These are phyloP conservation scores for Kazachstania africana DNA, from an alignment of 805 yeast species.

Conservation along the genomic window DNA sequence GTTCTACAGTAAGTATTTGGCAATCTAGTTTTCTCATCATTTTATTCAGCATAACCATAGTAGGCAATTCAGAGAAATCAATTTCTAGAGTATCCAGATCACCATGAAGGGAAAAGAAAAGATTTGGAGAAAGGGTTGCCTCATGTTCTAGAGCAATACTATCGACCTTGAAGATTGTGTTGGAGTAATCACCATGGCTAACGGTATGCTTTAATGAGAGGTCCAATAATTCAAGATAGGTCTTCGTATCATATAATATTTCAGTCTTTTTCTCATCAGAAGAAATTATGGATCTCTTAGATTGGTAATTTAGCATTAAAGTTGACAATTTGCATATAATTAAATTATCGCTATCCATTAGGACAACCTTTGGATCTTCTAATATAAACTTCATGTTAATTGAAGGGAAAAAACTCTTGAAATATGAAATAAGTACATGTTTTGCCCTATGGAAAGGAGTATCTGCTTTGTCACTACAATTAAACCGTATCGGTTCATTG, in stretches of 20 bases:
- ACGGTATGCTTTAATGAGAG: conserved; percentile 14
- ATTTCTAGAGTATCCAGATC: conserved; percentile 15
- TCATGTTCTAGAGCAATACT: conserved; percentile 12
- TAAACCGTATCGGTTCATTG: conserved; percentile 4
- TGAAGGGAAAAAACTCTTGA: conserved; percentile 24
- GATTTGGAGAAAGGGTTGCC: conserved; percentile 16
- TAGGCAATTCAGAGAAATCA: conserved; percentile 21
- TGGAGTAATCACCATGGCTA: conserved; percentile 7
- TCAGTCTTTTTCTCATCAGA: conserved; percentile 5
- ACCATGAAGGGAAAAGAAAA: conserved; percentile 8
- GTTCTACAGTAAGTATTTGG: conserved; percentile 20
- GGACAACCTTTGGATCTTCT: conserved; percentile 29
- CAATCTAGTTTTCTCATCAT: conserved; percentile 16
- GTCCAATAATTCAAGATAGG: conserved; percentile 14
- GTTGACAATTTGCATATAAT: conserved; percentile 23
- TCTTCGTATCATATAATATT: conserved; percentile 10
- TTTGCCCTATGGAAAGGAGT: background rate
- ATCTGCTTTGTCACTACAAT: conserved; percentile 1
- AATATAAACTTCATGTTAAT: conserved; percentile 27
- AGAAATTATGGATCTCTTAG: conserved; percentile 9
- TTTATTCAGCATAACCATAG: conserved; percentile 19
- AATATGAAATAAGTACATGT: conserved; percentile 5
- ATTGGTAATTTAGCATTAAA: conserved; percentile 12
- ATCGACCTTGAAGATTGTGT: conserved; percentile 14
- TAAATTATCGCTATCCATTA: conserved; percentile 24